Conservation (phyloP, 2,329 filamentous ascomycete genomes). For the Colletotrichum cuscutae region DNA sequence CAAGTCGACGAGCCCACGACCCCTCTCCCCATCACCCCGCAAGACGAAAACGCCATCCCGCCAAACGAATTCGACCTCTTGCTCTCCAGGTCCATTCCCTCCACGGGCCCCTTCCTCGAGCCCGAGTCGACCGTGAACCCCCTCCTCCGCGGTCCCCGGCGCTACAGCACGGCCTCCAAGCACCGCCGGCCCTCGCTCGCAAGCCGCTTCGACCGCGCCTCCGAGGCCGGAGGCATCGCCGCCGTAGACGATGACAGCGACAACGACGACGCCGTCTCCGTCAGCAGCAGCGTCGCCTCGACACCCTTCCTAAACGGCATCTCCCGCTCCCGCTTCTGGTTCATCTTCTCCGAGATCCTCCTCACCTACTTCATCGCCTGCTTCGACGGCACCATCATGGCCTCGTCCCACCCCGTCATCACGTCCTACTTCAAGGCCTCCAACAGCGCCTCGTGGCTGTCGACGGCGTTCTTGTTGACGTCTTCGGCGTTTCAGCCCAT, state of each 20-base stretch:
- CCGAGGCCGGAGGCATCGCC: neutral
- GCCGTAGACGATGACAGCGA: neutral
- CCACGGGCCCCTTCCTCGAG: conserved; percentile 49
- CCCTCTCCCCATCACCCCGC: conserved; percentile 31
- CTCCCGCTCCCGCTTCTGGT: conserved; percentile 65
- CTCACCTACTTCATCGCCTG: conserved; percentile 67
- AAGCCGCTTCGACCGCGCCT: conserved; percentile 18
- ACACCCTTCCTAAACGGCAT: conserved; percentile 56
- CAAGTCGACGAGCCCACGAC: conserved; percentile 15
- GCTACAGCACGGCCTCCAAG: conserved; percentile 38
- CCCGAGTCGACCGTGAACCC: conserved; percentile 53
- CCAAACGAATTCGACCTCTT: conserved; percentile 49
- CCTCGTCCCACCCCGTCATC: conserved; percentile 82
- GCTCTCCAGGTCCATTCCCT: conserved; percentile 53
- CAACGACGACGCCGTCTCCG: conserved; percentile 20
- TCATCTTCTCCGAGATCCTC: conserved; percentile 70
- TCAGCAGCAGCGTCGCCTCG: conserved; percentile 26
- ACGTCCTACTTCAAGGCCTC: conserved; percentile 83
- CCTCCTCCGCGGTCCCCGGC: conserved; percentile 49
- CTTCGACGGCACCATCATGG: conserved; percentile 86
- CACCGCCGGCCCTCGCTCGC: conserved; percentile 18
- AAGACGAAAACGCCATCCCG: conserved; percentile 41
- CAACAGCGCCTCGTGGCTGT: conserved; percentile 85
- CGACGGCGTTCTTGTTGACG: conserved; percentile 81
- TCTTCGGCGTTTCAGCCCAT: conserved; percentile 81